Percentiles rank a stretch among this genome's conserved stretches.
These are phyloP conservation scores for Hanseniaspora clermontiae DNA, from an alignment of 805 yeast species.

Conservation along the genomic window DNA sequence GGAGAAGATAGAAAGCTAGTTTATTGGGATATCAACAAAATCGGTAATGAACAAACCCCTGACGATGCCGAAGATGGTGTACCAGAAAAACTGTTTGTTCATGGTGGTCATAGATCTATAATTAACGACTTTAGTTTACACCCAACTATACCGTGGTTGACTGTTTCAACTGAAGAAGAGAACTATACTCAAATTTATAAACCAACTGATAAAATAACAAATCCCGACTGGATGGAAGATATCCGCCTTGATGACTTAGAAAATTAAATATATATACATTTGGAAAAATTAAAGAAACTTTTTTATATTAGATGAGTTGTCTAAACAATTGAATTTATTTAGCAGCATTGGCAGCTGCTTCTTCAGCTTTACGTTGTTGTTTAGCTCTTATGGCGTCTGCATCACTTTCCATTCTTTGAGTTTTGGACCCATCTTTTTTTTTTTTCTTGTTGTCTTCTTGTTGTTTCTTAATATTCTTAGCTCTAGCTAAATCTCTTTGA, in stretches of 20 bases:
- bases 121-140: slow-evolving; percentile 64
- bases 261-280: slow-evolving; percentile 1
- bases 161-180: slow-evolving; percentile 44
- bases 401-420: slow-evolving; percentile 72
- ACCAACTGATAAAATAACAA: slow-evolving; percentile 28
- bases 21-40: slow-evolving; percentile 65
- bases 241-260: slow-evolving; percentile 17
- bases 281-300: background rate
- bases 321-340: slow-evolving; percentile 18
- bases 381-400: slow-evolving; percentile 84
- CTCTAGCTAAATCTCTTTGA: slow-evolving; percentile 89
- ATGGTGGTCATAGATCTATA: slow-evolving; percentile 77
- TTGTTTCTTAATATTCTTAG: slow-evolving; percentile 71
- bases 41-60: slow-evolving; percentile 74
- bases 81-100: slow-evolving; percentile 81
- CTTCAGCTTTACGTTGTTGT: slow-evolving; percentile 32
- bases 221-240: slow-evolving; percentile 12
- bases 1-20: slow-evolving; percentile 67
- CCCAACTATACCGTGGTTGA: slow-evolving; percentile 57
- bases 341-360: slow-evolving; percentile 34
- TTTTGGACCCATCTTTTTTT: slow-evolving; percentile 73
- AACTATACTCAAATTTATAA: slow-evolving; percentile 38
- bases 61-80: slow-evolving; percentile 88
- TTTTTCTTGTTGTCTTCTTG: slow-evolving; percentile 44
- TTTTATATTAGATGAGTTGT: background rate